A percentile compares a stretch with the other conserved stretches of the same genome.
These are phyloP conservation scores for Porogramme epimiltina DNA, from an alignment of 1,284 basidiomycete genomes.

Conservation along the genomic window DNA sequence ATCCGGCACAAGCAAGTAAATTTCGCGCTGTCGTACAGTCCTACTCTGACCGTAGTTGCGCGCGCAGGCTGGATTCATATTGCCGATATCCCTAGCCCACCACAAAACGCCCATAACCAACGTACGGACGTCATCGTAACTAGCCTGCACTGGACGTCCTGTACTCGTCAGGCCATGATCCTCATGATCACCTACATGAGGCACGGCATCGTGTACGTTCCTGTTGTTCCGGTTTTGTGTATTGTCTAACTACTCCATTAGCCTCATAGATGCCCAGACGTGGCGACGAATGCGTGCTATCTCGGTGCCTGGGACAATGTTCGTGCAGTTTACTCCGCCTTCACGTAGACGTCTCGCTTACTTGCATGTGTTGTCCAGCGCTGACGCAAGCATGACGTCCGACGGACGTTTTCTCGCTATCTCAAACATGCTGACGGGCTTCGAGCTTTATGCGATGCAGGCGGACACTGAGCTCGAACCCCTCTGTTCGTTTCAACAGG, in stretches of 20 bases:
- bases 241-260: not conserved
- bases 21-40: too few relatives aligned
- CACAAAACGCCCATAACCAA: too few relatives aligned
- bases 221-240: not conserved
- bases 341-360: not conserved
- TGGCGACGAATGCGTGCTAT: too few relatives aligned
- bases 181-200: conserved; percentile 3
- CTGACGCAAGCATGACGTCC: not conserved
- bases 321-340: too few relatives aligned
- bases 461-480: not conserved
- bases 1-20: too few relatives aligned
- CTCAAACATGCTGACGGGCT: conserved; percentile 3
- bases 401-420: conserved; percentile 1
- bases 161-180: not conserved
- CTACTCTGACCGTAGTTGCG: too few relatives aligned
- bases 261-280: too few relatives aligned
- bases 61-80: too few relatives aligned
- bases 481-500: not conserved
- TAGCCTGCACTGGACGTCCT: too few relatives aligned
- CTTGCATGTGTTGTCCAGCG: conserved; percentile 3
- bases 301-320: too few relatives aligned
- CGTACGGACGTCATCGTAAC: too few relatives aligned
- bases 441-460: conserved; percentile 1
- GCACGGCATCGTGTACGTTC: conserved; percentile 2
- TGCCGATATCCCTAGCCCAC: too few relatives aligned